Evolutionary conservation across 139 green algal species (phyloP).

Genomic region (Chara braunii): DNA sequence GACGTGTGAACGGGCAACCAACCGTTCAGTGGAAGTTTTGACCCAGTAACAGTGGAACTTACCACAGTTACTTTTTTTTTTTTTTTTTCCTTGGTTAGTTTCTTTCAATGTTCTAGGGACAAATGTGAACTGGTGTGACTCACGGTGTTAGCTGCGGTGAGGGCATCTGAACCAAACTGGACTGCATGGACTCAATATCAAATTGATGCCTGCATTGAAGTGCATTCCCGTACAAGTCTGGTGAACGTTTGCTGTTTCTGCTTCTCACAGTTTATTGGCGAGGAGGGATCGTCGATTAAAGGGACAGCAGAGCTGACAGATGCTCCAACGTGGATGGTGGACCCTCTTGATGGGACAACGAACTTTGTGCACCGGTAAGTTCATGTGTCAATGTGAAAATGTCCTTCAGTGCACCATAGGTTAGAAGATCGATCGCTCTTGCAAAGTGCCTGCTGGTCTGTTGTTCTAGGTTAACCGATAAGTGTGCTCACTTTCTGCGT

Average conservation of each 20-base stretch:
- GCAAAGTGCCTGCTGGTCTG: not conserved
- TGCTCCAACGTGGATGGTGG: constrained; percentile 86
- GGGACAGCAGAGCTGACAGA: constrained; percentile 51
- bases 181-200: no score
- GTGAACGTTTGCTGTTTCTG: constrained; percentile 9
- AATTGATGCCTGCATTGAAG: no score
- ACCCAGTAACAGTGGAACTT: no score
- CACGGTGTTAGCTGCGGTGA: no score
- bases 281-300: constrained; percentile 40
- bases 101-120: not conserved
- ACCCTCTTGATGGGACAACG: constrained; percentile 84
- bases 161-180: no score
- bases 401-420: not conserved
- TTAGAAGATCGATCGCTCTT: not conserved
- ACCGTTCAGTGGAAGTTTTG: no score
- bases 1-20: no score
- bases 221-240: no score
- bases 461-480: not conserved
- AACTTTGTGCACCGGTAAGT: constrained; percentile 92
- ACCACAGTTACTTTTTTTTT: not conserved
- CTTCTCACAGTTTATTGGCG: constrained; percentile 48
- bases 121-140: no score
- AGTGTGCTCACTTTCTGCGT: not conserved
- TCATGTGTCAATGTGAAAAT: not conserved
- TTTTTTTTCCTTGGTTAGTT: not conserved